Conservation (phyloP, 148 eudicot genomes). For the Silene latifolia region DNA sequence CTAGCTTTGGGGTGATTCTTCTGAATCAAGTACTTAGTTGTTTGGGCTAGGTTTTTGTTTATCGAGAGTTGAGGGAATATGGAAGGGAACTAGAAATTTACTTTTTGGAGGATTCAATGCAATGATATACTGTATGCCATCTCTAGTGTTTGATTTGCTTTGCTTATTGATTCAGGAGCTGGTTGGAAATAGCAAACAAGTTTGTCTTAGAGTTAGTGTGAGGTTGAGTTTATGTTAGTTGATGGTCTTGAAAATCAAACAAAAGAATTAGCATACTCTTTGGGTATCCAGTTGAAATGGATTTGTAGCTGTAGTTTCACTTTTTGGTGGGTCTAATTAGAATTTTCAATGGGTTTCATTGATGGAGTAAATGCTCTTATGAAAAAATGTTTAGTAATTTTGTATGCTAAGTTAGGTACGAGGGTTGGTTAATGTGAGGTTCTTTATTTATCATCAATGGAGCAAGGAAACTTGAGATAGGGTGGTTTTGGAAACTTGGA, state of each 20-base stretch:
- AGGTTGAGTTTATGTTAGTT: neutral
- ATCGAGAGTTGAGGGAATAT: neutral
- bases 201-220: neutral
- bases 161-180: neutral
- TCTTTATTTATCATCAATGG: neutral
- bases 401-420: neutral
- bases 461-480: neutral
- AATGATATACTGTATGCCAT: neutral
- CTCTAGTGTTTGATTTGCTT: neutral
- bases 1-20: neutral
- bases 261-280: neutral
- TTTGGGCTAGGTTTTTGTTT: neutral
- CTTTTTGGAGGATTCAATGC: too few relatives aligned
- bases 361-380: neutral
- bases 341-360: neutral
- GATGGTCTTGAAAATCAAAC: neutral
- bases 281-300: neutral
- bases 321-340: neutral
- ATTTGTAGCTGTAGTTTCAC: neutral
- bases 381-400: neutral
- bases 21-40: neutral
- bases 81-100: neutral
- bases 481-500: constrained; percentile 5
- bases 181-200: neutral
- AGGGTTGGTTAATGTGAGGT: neutral